Conservation (phyloP, 1,139 yeast species). For the Cylindricascospora bacillispora region DNA sequence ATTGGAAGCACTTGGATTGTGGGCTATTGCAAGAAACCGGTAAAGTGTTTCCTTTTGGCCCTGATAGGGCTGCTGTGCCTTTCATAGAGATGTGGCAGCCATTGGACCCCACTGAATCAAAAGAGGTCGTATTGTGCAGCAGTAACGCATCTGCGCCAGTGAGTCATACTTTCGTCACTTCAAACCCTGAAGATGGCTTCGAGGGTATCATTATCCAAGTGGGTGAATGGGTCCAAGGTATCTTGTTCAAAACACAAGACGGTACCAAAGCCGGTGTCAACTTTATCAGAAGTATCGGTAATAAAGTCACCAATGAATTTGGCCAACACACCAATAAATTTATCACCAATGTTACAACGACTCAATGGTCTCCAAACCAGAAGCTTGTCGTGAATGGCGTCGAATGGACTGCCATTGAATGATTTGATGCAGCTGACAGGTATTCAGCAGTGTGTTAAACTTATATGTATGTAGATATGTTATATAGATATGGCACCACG, state of each 20-base stretch:
- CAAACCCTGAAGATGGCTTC: constrained; percentile 15
- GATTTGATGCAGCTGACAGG: too few species aligned
- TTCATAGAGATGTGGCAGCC: constrained; percentile 27
- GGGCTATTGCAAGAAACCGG: constrained; percentile 25
- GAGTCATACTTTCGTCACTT: constrained; percentile 28
- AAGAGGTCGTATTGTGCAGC: constrained; percentile 11
- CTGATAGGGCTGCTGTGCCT: constrained; percentile 15
- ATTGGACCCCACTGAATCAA: constrained; percentile 16
- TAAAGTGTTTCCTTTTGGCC: constrained; percentile 20
- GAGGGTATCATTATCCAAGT: constrained; percentile 37
- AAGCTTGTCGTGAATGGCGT: too few species aligned
- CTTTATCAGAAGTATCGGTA: constrained; percentile 16
- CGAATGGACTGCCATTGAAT: too few species aligned
- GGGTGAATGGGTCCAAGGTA: constrained; percentile 46
- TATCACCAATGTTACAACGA: too few species aligned
- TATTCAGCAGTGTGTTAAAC: too few species aligned
- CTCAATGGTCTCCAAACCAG: too few species aligned
- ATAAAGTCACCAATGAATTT: too few species aligned
- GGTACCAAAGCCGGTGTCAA: constrained; percentile 13
- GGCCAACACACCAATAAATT: too few species aligned
- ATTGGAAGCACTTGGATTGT: constrained; percentile 23
- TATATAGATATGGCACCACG: too few species aligned
- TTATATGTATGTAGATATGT: too few species aligned
- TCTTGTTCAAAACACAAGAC: constrained; percentile 30
- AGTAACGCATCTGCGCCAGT: constrained; percentile 4